Evolutionary conservation across 257 asterid species (phyloP), one percentile per base, ranked within the genome.

Genomic region (Linderniella brevidens): DNA sequence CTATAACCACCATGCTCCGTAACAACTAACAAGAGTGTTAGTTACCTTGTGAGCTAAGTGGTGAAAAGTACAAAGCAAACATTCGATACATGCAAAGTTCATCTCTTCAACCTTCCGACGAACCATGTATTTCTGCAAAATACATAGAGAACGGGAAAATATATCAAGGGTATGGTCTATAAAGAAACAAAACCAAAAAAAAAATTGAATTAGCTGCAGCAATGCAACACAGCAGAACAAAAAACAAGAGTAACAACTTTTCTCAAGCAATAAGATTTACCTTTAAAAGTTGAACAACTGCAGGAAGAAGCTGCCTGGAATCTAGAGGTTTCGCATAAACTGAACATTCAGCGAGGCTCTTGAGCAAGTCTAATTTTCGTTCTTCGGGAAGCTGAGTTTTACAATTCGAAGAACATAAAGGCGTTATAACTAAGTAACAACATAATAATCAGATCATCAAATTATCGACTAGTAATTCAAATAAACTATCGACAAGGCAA

Each of bases 11-110:
- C 32, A 3, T 25, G 32, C 6, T 25, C 32, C 3, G 6, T 25
- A 25, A 25, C 4, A 25, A 25, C 3, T 25, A 25, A 25, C 4
- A 25, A 25, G 6, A 25, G 32, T 25, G 32, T 25, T 25, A 6
- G 32, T 65, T 67, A 80, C 98, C 98, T 88, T 88, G 66, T 71
- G 69, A 53, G 94, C 84, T 62, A 88, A 68, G 64, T 84, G 94
- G 76, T 84, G 94, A 68, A 88, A 80, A 41, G 82, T 60, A 43
- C 72, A 88, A 61, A 88, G 48, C 78, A 88, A 67, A 69, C 87
- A 76, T 70, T 84, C 95, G 4, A 88, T 62, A 56, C 60, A 64
- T 32, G 82, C 63, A 64, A 76, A 88, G 65, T 74, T 78, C 46
- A 88, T 76, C 58, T 88, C 97, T 66, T 88, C 95, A 13, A 84